These are phyloP conservation scores for Tephrocybe sp. DNA, from an alignment of 768 basidiomycete species.

Conservation along the genomic window DNA sequence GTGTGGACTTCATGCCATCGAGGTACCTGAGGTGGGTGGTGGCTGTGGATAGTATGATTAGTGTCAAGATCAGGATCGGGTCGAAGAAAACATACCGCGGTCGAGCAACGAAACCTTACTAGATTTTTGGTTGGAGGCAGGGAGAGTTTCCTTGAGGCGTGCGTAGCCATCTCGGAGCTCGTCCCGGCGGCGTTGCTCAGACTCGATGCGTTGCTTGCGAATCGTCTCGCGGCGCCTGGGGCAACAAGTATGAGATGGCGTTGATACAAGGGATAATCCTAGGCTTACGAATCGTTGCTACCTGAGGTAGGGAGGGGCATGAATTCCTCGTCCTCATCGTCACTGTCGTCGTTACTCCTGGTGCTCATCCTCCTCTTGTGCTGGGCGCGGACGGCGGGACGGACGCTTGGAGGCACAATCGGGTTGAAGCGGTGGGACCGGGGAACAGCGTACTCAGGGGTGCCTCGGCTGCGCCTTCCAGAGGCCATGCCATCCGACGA, in stretches of 20 bases:
- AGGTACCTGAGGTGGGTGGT: constrained; percentile 87
- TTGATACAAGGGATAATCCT: background rate
- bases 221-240: constrained; percentile 81
- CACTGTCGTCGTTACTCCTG: constrained; percentile 64
- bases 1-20: constrained; percentile 74
- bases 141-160: constrained; percentile 87
- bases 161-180: constrained; percentile 93
- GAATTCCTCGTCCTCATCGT: constrained; percentile 78
- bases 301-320: constrained; percentile 45
- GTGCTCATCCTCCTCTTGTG: constrained; percentile 45
- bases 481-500: constrained; percentile 73
- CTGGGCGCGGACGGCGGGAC: constrained; percentile 48
- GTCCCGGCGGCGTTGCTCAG: constrained; percentile 88
- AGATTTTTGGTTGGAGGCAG: constrained; percentile 88
- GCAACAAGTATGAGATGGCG: background rate
- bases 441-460: constrained; percentile 62
- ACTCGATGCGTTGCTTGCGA: constrained; percentile 91
- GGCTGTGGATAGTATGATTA: constrained; percentile 39
- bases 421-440: constrained; percentile 82
- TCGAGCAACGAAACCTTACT: constrained; percentile 91
- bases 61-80: constrained; percentile 6
- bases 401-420: constrained; percentile 56
- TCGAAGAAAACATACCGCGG: constrained; percentile 52
- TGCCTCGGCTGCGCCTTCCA: constrained; percentile 68
- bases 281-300: constrained; percentile 53